These are phyloP conservation scores for Malassezia vespertilionis DNA, from an alignment of 1,284 basidiomycete species.

Conservation along the genomic window DNA sequence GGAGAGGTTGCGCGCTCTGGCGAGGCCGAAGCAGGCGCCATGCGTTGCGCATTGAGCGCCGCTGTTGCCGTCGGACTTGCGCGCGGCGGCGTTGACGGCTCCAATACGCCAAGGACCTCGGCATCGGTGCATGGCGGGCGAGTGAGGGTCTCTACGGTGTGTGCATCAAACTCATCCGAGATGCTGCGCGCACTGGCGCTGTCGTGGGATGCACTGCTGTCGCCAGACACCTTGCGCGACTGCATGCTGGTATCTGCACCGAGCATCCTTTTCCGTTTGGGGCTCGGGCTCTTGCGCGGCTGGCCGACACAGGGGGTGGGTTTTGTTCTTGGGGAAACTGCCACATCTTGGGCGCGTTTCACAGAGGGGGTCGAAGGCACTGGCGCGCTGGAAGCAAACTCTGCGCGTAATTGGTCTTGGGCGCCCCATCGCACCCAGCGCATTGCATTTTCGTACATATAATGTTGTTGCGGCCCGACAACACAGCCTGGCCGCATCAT, in stretches of 20 bases:
- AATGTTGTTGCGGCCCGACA: constrained; percentile 72
- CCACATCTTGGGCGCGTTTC: constrained; percentile 7
- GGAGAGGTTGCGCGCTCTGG: background rate
- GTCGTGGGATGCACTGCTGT: background rate
- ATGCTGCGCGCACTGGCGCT: background rate
- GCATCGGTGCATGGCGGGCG: constrained; percentile 11
- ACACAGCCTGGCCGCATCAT: constrained; percentile 91
- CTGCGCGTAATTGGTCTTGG: constrained; percentile 19
- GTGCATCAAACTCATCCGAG: constrained; percentile 11
- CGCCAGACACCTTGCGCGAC: too few relatives aligned
- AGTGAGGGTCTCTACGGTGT: constrained; percentile 3
- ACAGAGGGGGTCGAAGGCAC: constrained; percentile 10
- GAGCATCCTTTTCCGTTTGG: too few relatives aligned
- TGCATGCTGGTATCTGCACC: too few relatives aligned
- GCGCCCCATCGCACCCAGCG: constrained; percentile 42
- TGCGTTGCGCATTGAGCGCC: background rate
- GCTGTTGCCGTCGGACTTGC: constrained; percentile 1
- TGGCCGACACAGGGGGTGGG: constrained; percentile 45
- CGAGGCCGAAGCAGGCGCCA: background rate
- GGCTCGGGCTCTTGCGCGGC: constrained; percentile 41
- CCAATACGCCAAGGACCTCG: constrained; percentile 14
- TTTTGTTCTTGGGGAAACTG: constrained; percentile 21
- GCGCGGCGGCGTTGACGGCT: background rate
- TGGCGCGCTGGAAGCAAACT: constrained; percentile 15
- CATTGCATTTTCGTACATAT: constrained; percentile 67